Conservation (phyloP, 2,329 filamentous ascomycete species). For the Ophiostoma ips region DNA sequence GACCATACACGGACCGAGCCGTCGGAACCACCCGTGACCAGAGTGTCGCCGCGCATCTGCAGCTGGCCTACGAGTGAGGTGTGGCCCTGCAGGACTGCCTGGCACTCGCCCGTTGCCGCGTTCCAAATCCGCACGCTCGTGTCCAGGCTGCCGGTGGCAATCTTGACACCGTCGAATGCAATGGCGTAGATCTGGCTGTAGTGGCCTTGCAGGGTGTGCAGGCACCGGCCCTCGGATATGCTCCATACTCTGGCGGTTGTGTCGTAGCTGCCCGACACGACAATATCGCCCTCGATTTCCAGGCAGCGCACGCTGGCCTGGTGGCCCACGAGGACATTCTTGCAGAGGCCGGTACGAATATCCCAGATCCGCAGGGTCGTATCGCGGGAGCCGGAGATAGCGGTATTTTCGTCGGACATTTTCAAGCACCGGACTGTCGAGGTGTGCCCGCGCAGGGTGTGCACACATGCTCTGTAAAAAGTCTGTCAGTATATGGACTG, state of each 20-base stretch:
- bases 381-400: conserved; percentile 91
- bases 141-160: conserved; percentile 90
- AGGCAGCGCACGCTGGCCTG: conserved; percentile 91
- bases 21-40: conserved; percentile 92
- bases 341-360: conserved; percentile 72
- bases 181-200: conserved; percentile 99
- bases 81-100: conserved; percentile 89
- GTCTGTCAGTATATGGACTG: neutral
- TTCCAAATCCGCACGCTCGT: conserved; percentile 98
- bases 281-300: conserved; percentile 89
- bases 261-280: conserved; percentile 97
- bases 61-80: conserved; percentile 93
- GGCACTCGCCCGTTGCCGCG: conserved; percentile 67
- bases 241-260: conserved; percentile 96
- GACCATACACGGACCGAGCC: conserved; percentile 96
- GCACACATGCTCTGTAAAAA: conserved; percentile 48
- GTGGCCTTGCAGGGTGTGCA: conserved; percentile 81
- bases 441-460: conserved; percentile 84
- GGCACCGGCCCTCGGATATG: conserved; percentile 85
- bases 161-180: conserved; percentile 84
- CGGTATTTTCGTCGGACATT: conserved; percentile 88
- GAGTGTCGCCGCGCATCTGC: conserved; percentile 85
- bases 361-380: conserved; percentile 95
- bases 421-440: conserved; percentile 94
- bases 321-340: conserved; percentile 84